Percentiles rank a stretch among this genome's conserved stretches.
phyloP scores from a whole-genome alignment of 345 rosid species.

The Erodium maritimum region DNA sequence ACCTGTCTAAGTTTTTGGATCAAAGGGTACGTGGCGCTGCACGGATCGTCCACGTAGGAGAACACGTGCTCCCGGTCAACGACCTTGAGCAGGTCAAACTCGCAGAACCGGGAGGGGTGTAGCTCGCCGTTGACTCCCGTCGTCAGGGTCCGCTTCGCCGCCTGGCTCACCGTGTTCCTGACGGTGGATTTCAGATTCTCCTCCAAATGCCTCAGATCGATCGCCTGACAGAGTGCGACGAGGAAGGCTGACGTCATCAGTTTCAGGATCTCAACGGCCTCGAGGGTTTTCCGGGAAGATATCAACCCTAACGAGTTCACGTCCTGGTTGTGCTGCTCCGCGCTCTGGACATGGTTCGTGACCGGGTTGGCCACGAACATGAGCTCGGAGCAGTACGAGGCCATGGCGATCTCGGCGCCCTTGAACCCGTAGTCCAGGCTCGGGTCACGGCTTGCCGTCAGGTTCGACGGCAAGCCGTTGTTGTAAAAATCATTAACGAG shows the following conservation, averaged over 20 bases:
- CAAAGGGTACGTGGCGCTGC: slow-evolving; percentile 57
- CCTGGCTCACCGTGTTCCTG: slow-evolving; percentile 40
- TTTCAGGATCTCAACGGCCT: slow-evolving; percentile 39
- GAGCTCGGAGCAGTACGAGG: slow-evolving; percentile 45
- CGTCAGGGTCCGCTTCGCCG: slow-evolving; percentile 37
- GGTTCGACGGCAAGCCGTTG: slow-evolving; percentile 66
- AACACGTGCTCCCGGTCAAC: slow-evolving; percentile 56
- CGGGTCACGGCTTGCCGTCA: slow-evolving; percentile 54
- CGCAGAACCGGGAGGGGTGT: slow-evolving; percentile 64
- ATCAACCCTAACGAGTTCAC: slow-evolving; percentile 51
- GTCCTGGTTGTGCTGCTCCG: slow-evolving; percentile 50
- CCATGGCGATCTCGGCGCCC: slow-evolving; percentile 75
- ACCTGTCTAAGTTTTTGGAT: slow-evolving; percentile 71
- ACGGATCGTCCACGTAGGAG: slow-evolving; percentile 59
- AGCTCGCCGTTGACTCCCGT: slow-evolving; percentile 51
- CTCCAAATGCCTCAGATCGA: slow-evolving; percentile 54
- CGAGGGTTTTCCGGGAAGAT: slow-evolving; percentile 49
- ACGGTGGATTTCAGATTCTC: slow-evolving; percentile 37
- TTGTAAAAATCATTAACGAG: slow-evolving; percentile 66
- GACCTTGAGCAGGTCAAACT: slow-evolving; percentile 46
- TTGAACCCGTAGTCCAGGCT: slow-evolving; percentile 70
- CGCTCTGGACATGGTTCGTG: slow-evolving; percentile 45
- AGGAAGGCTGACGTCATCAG: slow-evolving; percentile 46
- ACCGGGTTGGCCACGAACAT: slow-evolving; percentile 41
- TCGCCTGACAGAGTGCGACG: slow-evolving; percentile 49